Evolutionary conservation across 2,329 filamentous ascomycete genomes (phyloP).

Genomic region (Cordyceps cateniannulata): DNA sequence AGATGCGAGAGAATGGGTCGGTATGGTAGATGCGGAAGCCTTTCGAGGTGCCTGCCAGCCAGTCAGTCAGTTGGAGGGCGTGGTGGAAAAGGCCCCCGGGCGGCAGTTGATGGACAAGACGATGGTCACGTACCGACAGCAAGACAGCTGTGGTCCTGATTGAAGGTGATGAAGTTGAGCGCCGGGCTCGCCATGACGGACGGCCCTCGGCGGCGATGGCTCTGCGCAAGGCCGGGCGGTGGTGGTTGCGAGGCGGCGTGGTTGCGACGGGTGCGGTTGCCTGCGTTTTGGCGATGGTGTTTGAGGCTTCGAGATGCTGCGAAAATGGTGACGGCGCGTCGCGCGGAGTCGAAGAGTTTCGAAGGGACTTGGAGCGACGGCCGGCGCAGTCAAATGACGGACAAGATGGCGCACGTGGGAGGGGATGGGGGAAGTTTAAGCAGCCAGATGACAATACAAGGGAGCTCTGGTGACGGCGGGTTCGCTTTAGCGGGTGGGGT

Average conservation of each 20-base stretch:
- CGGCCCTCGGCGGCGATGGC: slow-evolving; percentile 8
- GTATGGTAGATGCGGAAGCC: slow-evolving; percentile 97
- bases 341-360: not conserved
- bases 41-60: slow-evolving; percentile 67
- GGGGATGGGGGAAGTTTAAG: not conserved
- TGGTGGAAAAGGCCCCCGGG: no score
- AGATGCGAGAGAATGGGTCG: slow-evolving; percentile 91
- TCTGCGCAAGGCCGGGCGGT: not conserved
- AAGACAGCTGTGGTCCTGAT: slow-evolving; percentile 96
- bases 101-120: not conserved
- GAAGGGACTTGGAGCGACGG: not conserved
- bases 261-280: not conserved
- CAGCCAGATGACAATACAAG: not conserved
- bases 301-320: not conserved
- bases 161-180: slow-evolving; percentile 98
- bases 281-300: slow-evolving; percentile 2
- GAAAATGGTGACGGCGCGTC: not conserved
- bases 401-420: slow-evolving; percentile 3
- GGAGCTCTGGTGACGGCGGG: not conserved
- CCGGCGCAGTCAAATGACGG: slow-evolving; percentile 5
- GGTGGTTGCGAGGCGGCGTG: not conserved
- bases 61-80: not conserved
- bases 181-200: slow-evolving; percentile 57
- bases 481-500: not conserved
- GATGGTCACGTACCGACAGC: slow-evolving; percentile 64